Evolutionary conservation across 2,329 filamentous ascomycete species (phyloP).

Genomic region (Fusarium tanahbumbuense): DNA sequence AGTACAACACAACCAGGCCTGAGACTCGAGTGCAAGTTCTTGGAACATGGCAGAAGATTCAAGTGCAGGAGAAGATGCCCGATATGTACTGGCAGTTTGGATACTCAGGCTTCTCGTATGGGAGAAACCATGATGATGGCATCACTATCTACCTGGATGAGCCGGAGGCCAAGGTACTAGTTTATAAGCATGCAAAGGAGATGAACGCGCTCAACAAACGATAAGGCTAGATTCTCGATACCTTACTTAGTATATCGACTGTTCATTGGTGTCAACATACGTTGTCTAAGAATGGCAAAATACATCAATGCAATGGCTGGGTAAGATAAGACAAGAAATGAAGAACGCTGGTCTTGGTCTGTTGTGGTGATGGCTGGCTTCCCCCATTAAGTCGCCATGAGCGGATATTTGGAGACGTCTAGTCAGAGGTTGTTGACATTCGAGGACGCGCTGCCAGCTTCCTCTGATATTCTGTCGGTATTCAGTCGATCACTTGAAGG

Average conservation of each 20-base stretch:
- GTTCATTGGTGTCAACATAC: no score
- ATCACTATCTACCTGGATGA: slow-evolving; percentile 68
- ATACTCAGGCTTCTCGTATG: slow-evolving; percentile 63
- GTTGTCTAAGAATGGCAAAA: no score
- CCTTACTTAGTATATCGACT: no score
- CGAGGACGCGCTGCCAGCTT: neutral
- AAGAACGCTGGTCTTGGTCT: no score
- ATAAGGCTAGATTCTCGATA: neutral
- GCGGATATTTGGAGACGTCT: neutral
- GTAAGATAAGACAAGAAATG: no score
- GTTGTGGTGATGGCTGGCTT: neutral
- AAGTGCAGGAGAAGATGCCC: slow-evolving; percentile 60
- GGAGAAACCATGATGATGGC: slow-evolving; percentile 66
- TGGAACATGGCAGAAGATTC: slow-evolving; percentile 62
- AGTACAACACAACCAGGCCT: slow-evolving; percentile 54
- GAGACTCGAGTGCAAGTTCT: slow-evolving; percentile 60
- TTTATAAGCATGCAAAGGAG: slow-evolving; percentile 58
- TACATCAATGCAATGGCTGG: no score
- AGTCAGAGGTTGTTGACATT: neutral
- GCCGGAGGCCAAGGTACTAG: slow-evolving; percentile 56
- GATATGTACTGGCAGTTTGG: slow-evolving; percentile 70
- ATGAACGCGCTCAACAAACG: slow-evolving; percentile 48
- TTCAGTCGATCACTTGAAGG: neutral
- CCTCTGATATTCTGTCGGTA: neutral
- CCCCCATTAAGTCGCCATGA: rapidly evolving